A percentile compares a stretch with the other conserved stretches of the same genome.
These are phyloP conservation scores for Aspergillus cristatus DNA, from an alignment of 495 filamentous ascomycete genomes.

Conservation along the genomic window DNA sequence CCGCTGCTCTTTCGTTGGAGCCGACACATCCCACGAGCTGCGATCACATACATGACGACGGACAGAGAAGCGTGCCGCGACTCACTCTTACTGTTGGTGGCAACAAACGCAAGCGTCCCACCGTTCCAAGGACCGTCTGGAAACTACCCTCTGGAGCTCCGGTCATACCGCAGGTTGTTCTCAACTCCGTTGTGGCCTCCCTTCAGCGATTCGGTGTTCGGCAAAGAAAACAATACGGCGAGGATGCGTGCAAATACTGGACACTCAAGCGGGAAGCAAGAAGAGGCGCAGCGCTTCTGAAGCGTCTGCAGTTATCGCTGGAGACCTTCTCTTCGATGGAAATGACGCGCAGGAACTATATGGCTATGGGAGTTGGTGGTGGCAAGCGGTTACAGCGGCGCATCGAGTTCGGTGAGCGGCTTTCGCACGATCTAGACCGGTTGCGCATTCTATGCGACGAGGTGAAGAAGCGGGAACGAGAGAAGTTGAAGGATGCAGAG, in stretches of 20 bases:
- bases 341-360: conserved; percentile 85
- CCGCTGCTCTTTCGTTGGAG: conserved; percentile 70
- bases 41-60: conserved; percentile 21
- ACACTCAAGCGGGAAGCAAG: conserved; percentile 91
- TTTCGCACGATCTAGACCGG: conserved; percentile 67
- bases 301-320: conserved; percentile 77
- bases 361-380: conserved; percentile 79
- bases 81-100: conserved; percentile 56
- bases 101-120: conserved; percentile 64
- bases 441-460: conserved; percentile 58
- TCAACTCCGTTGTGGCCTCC: conserved; percentile 68
- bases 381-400: conserved; percentile 66
- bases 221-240: conserved; percentile 83
- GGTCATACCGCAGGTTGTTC: conserved; percentile 79
- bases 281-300: conserved; percentile 81
- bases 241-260: conserved; percentile 94
- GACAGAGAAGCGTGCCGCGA: conserved; percentile 31
- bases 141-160: conserved; percentile 91
- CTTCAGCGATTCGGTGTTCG: conserved; percentile 71
- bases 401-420: conserved; percentile 74
- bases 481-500: conserved; percentile 67
- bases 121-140: conserved; percentile 66
- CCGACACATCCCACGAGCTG: conserved; percentile 50
- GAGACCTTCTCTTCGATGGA: conserved; percentile 96
- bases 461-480: conserved; percentile 60